Conservation (phyloP, 2,329 filamentous ascomycete genomes). For the Anthostomella pinea region DNA sequence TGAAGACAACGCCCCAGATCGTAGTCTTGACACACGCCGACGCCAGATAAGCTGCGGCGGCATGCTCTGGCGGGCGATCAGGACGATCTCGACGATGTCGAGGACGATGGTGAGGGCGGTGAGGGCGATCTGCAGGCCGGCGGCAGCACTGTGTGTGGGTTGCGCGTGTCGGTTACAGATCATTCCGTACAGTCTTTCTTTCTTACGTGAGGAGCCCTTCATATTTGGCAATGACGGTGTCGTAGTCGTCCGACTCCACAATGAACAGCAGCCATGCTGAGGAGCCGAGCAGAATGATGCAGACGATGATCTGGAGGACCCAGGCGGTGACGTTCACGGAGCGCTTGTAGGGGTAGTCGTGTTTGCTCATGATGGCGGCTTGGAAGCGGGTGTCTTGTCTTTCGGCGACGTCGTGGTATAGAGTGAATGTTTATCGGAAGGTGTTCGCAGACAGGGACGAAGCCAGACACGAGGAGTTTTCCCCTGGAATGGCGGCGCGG, state of each 20-base stretch:
- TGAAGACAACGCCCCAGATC: conserved; percentile 21
- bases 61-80: conserved; percentile 22
- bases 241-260: conserved; percentile 1
- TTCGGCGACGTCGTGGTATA: too few species aligned
- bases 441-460: too few species aligned
- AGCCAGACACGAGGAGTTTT: too few species aligned
- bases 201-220: conserved; percentile 15
- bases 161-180: too few species aligned
- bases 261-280: conserved; percentile 14
- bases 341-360: conserved; percentile 25
- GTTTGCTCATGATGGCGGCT: conserved; percentile 15
- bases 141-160: conserved; percentile 12
- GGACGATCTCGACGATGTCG: conserved; percentile 24
- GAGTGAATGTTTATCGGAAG: too few species aligned
- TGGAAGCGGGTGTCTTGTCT: neutral
- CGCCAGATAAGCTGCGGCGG: conserved; percentile 22
- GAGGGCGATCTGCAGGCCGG: conserved; percentile 21
- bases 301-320: conserved; percentile 24
- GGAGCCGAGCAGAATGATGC: conserved; percentile 18
- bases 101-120: conserved; percentile 19
- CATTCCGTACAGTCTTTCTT: too few species aligned
- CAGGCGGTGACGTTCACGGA: conserved; percentile 25
- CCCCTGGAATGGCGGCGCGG: too few species aligned
- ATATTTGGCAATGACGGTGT: conserved; percentile 4
- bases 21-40: conserved; percentile 22